phyloP scores from a whole-genome alignment of 2,329 filamentous ascomycete species.

The Fusarium sp. region DNA sequence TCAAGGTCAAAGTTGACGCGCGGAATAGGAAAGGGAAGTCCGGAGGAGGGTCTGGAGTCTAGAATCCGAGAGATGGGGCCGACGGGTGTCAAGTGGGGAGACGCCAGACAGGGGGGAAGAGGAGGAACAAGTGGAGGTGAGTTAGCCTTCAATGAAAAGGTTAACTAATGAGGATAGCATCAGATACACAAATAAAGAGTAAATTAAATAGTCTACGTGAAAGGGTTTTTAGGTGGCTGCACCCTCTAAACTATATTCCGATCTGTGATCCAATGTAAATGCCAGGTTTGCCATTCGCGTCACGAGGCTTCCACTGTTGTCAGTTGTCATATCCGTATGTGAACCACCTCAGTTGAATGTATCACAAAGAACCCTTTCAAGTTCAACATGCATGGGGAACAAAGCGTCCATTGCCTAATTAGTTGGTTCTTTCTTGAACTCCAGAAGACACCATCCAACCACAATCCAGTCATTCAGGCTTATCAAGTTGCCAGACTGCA shows the following conservation, averaged over 20 bases:
- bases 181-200: background rate
- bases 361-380: too few species aligned
- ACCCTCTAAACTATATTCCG: too few species aligned
- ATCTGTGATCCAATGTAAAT: too few species aligned
- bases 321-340: too few species aligned
- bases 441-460: too few species aligned
- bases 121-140: conserved; percentile 11
- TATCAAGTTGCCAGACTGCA: background rate
- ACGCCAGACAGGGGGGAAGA: conserved; percentile 14
- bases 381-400: too few species aligned
- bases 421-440: too few species aligned
- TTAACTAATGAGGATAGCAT: conserved; percentile 2
- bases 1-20: conserved; percentile 27
- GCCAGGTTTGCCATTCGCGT: too few species aligned
- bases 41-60: conserved; percentile 35
- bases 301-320: too few species aligned
- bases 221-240: too few species aligned
- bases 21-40: conserved; percentile 28
- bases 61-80: conserved; percentile 26
- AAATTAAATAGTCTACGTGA: background rate
- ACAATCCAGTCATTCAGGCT: background rate
- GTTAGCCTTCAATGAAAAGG: background rate
- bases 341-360: too few species aligned
- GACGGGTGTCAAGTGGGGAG: conserved; percentile 22
- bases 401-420: too few species aligned